Conservation (phyloP, 345 rosid species). For the Triadica sebifera region DNA sequence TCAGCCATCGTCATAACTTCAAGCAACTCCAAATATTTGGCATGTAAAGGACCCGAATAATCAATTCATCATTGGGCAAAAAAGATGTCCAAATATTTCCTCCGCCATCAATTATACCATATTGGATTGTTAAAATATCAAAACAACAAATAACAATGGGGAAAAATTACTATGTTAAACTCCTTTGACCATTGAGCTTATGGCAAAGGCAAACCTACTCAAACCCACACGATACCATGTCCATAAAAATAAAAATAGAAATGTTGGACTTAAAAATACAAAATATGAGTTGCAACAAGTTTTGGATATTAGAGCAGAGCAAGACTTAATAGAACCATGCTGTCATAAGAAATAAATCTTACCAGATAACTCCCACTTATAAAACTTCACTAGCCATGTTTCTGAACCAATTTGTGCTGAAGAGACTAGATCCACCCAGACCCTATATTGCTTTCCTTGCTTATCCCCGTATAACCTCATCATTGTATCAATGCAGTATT, state of each 20-base stretch:
- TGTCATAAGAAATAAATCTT: constrained; percentile 1
- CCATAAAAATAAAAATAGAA: neutral
- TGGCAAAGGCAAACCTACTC: neutral
- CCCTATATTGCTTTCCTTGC: constrained; percentile 10
- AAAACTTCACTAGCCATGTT: constrained; percentile 21
- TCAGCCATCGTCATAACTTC: neutral
- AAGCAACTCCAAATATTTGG: neutral
- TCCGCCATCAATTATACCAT: neutral
- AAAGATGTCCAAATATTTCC: neutral
- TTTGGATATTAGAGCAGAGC: neutral
- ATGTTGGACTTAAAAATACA: neutral
- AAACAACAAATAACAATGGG: neutral
- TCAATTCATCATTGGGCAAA: neutral
- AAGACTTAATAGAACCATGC: neutral
- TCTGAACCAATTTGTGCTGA: constrained; percentile 13
- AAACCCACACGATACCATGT: too few relatives aligned
- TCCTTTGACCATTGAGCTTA: too few relatives aligned
- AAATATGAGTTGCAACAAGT: neutral
- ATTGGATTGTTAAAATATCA: neutral
- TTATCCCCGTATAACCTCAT: constrained; percentile 17
- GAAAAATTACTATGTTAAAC: too few relatives aligned
- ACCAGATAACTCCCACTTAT: constrained; percentile 28
- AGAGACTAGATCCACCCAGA: constrained; percentile 21
- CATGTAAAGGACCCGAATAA: neutral
- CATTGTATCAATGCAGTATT: constrained; percentile 20